Conservation (phyloP, 208 protist species). For the Crithidia fasciculata region DNA sequence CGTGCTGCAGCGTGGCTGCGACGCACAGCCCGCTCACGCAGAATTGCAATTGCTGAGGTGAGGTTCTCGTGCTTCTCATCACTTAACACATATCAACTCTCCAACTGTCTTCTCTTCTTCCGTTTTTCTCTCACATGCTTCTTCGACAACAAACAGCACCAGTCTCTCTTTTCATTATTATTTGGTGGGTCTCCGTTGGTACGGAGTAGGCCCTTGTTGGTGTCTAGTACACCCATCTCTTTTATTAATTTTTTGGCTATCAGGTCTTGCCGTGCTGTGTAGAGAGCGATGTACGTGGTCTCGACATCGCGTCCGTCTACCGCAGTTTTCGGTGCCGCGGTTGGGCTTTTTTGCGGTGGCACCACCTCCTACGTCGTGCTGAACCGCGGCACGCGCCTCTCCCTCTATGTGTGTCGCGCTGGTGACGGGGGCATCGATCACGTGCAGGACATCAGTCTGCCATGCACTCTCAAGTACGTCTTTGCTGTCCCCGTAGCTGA, state of each 20-base stretch:
- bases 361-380: constrained; percentile 38
- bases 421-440: constrained; percentile 24
- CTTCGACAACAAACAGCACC: too few species aligned
- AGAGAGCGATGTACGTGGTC: constrained; percentile 34
- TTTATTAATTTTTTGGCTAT: constrained; percentile 7
- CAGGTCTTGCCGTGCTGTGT: background rate
- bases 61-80: too few species aligned
- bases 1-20: too few species aligned
- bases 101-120: too few species aligned
- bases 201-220: too few species aligned
- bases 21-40: too few species aligned
- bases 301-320: constrained; percentile 63
- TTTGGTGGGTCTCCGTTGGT: too few species aligned
- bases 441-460: constrained; percentile 63
- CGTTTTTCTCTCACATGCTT: too few species aligned
- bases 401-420: constrained; percentile 39
- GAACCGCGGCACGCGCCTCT: constrained; percentile 62
- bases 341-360: constrained; percentile 42
- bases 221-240: too few species aligned
- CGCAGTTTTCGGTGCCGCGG: constrained; percentile 50
- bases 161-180: too few species aligned
- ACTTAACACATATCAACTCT: too few species aligned
- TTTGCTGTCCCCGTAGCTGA: constrained; percentile 58
- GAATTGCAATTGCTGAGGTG: too few species aligned
- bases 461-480: constrained; percentile 75